phyloP scores from a whole-genome alignment of 495 filamentous ascomycete species.

The Cenococcum geophilum region DNA sequence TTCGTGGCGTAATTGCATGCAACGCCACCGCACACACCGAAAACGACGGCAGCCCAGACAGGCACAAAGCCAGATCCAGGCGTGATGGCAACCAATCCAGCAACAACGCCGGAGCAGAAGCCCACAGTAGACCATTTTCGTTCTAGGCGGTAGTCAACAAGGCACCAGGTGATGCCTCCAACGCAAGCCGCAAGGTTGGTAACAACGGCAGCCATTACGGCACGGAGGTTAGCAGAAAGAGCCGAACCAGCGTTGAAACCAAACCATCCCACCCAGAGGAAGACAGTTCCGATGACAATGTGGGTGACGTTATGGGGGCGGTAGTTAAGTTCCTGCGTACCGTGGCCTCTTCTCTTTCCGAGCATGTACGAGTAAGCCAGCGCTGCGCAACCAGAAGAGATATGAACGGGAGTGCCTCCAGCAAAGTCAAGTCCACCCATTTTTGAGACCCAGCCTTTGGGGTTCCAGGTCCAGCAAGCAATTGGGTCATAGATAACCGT shows the following conservation, averaged over 20 bases:
- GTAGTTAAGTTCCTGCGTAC: slow-evolving; percentile 86
- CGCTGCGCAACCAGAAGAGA: slow-evolving; percentile 82
- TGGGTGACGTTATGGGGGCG: slow-evolving; percentile 97
- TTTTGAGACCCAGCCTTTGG: slow-evolving; percentile 71
- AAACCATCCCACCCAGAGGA: slow-evolving; percentile 99
- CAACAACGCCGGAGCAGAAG: slow-evolving; percentile 91
- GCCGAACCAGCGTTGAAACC: slow-evolving; percentile 96
- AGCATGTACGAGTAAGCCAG: slow-evolving; percentile 81
- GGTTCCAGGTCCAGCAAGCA: slow-evolving; percentile 98
- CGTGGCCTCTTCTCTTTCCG: slow-evolving; percentile 76
- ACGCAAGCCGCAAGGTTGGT: slow-evolving; percentile 73
- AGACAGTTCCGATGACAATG: slow-evolving; percentile 93
- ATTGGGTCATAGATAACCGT: slow-evolving; percentile 94
- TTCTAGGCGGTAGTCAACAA: slow-evolving; percentile 90
- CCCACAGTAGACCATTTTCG: slow-evolving; percentile 95
- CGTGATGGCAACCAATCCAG: slow-evolving; percentile 88
- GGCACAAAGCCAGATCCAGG: slow-evolving; percentile 90
- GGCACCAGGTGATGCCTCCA: slow-evolving; percentile 90
- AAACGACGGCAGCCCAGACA: slow-evolving; percentile 85
- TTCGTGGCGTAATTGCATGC: slow-evolving; percentile 96
- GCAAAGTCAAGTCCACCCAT: slow-evolving; percentile 93
- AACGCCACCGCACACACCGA: slow-evolving; percentile 73
- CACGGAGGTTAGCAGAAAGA: slow-evolving; percentile 80
- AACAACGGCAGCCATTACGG: slow-evolving; percentile 69
- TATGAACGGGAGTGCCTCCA: slow-evolving; percentile 94